phyloP scores from a whole-genome alignment of 768 basidiomycete species.

The Sarcomyxa edulis region DNA sequence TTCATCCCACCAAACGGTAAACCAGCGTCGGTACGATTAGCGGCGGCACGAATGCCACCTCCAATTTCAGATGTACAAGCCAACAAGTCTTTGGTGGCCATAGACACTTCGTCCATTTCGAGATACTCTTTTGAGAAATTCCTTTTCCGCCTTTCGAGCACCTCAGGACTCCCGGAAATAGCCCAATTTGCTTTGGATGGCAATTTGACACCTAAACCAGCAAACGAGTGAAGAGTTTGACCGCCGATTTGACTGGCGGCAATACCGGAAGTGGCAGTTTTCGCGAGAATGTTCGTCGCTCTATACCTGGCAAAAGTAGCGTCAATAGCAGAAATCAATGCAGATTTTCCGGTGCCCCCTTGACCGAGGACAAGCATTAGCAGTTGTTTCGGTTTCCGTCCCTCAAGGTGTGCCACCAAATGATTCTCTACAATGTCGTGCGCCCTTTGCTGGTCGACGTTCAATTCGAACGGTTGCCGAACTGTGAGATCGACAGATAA shows the following conservation, averaged over 20 bases:
- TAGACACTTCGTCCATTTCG: background rate
- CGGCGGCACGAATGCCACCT: too few species aligned
- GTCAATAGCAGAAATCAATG: constrained; percentile 1
- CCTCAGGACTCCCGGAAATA: background rate
- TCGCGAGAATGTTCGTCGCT: background rate
- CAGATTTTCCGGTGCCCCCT: constrained; percentile 2
- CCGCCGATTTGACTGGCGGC: constrained; percentile 4
- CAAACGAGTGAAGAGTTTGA: background rate
- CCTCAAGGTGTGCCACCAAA: constrained; percentile 12
- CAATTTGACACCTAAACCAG: background rate
- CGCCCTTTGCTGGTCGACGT: constrained; percentile 26
- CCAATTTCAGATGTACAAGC: too few species aligned
- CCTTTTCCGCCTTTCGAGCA: background rate
- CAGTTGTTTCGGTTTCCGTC: constrained; percentile 6
- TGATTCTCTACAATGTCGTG: constrained; percentile 29
- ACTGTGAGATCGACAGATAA: too few species aligned
- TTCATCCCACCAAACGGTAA: constrained; percentile 20
- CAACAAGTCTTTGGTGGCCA: background rate
- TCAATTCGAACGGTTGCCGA: too few species aligned
- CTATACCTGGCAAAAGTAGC: background rate
- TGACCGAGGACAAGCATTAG: background rate
- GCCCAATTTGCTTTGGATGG: background rate
- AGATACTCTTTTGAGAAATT: background rate
- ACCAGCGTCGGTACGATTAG: too few species aligned
- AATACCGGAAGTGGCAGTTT: constrained; percentile 2